A percentile compares a stretch with the other conserved stretches of the same genome.
These are phyloP conservation scores for Nitzschia putrida DNA, from an alignment of 108 stramenopile species.

Conservation along the genomic window DNA sequence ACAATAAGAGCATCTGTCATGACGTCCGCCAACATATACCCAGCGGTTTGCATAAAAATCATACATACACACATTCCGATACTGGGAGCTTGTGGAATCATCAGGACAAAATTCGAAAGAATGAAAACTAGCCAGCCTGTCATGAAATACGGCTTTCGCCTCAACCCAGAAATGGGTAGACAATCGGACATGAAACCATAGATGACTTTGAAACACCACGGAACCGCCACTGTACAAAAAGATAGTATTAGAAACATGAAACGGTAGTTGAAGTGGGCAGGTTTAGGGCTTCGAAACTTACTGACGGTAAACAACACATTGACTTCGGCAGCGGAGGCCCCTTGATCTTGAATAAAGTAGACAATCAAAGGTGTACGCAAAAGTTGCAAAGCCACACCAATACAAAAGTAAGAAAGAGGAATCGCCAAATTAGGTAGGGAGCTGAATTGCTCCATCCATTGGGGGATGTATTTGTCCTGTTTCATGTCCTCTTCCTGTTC, in stretches of 20 bases:
- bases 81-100: conserved; percentile 12
- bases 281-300: neutral
- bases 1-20: conserved; percentile 71
- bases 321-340: conserved; percentile 35
- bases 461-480: conserved; percentile 11
- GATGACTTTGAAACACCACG: conserved; percentile 41
- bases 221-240: conserved; percentile 29
- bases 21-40: conserved; percentile 71
- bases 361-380: conserved; percentile 39
- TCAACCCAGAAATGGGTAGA: conserved; percentile 58
- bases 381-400: conserved; percentile 36
- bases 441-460: conserved; percentile 30
- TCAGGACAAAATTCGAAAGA: conserved; percentile 28
- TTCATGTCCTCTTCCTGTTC: conserved; percentile 12
- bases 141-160: conserved; percentile 65
- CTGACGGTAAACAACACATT: conserved; percentile 39
- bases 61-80: conserved; percentile 18
- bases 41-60: conserved; percentile 35
- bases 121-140: conserved; percentile 55
- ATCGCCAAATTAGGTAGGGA: conserved; percentile 43
- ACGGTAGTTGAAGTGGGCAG: neutral
- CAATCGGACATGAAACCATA: conserved; percentile 64
- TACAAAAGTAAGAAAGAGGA: conserved; percentile 39
- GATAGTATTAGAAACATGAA: neutral
- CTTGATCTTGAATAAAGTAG: conserved; percentile 38